phyloP scores from a whole-genome alignment of 2,329 filamentous ascomycete genomes.

The Epichloe bromicola region DNA sequence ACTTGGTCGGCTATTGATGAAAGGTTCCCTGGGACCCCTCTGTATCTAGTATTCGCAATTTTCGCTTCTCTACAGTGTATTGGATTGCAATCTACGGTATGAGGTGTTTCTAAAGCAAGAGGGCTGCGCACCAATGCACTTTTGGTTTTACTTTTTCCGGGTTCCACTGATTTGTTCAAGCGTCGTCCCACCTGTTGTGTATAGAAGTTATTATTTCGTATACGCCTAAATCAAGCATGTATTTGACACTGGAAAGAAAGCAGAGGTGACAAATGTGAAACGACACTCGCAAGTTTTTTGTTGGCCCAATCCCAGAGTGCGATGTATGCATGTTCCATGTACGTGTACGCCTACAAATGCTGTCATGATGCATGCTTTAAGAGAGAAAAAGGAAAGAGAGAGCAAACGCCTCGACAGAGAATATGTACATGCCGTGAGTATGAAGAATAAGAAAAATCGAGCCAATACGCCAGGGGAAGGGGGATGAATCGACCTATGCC shows the following conservation, averaged over 20 bases:
- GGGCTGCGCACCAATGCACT: not conserved
- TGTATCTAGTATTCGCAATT: not conserved
- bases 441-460: not conserved
- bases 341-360: no score
- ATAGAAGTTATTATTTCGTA: no score
- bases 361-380: not conserved
- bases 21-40: no score
- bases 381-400: not conserved
- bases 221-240: no score
- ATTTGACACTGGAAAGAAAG: no score
- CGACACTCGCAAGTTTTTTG: no score
- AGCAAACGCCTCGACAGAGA: not conserved
- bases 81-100: not conserved
- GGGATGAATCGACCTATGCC: conserved; percentile 16
- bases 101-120: not conserved
- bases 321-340: no score
- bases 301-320: no score
- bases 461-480: not conserved
- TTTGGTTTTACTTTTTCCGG: not conserved
- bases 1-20: no score
- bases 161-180: not conserved
- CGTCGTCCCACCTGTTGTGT: no score
- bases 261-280: no score
- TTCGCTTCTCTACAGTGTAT: not conserved
- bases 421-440: not conserved